Conservation (phyloP, 805 yeast genomes). For the Candida anglica region DNA sequence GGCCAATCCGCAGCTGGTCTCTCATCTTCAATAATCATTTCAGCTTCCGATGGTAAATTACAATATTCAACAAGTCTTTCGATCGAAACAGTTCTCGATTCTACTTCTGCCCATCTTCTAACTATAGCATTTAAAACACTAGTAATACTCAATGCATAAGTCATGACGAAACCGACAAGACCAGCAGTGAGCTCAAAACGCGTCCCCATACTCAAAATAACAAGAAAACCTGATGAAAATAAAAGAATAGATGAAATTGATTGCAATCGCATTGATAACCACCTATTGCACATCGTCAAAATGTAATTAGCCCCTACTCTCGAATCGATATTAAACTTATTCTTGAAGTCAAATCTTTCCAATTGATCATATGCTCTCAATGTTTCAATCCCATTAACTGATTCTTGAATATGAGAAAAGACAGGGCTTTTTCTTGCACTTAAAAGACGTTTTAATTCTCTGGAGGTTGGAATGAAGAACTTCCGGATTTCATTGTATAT, state of each 20-base stretch:
- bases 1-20: slow-evolving; percentile 18
- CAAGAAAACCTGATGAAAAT: slow-evolving; percentile 15
- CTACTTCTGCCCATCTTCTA: slow-evolving; percentile 22
- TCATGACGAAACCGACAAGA: slow-evolving; percentile 24
- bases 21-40: slow-evolving; percentile 8
- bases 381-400: slow-evolving; percentile 24
- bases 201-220: slow-evolving; percentile 14
- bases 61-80: slow-evolving; percentile 25
- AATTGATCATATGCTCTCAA: slow-evolving; percentile 20
- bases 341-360: slow-evolving; percentile 18
- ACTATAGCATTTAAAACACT: slow-evolving; percentile 16
- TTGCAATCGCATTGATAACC: slow-evolving; percentile 23
- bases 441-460: slow-evolving; percentile 23
- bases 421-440: slow-evolving; percentile 22
- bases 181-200: slow-evolving; percentile 18
- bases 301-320: slow-evolving; percentile 16
- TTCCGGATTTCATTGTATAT: slow-evolving; percentile 17
- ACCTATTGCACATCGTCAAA: slow-evolving; percentile 19
- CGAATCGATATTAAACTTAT: slow-evolving; percentile 16
- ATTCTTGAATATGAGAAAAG: slow-evolving; percentile 25
- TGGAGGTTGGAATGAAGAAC: slow-evolving; percentile 21
- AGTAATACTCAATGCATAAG: slow-evolving; percentile 21
- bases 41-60: slow-evolving; percentile 15
- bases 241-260: slow-evolving; percentile 18
- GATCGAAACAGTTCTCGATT: slow-evolving; percentile 19